Evolutionary conservation across 768 basidiomycete species (phyloP).

Genomic region (Grammothele lineata): DNA sequence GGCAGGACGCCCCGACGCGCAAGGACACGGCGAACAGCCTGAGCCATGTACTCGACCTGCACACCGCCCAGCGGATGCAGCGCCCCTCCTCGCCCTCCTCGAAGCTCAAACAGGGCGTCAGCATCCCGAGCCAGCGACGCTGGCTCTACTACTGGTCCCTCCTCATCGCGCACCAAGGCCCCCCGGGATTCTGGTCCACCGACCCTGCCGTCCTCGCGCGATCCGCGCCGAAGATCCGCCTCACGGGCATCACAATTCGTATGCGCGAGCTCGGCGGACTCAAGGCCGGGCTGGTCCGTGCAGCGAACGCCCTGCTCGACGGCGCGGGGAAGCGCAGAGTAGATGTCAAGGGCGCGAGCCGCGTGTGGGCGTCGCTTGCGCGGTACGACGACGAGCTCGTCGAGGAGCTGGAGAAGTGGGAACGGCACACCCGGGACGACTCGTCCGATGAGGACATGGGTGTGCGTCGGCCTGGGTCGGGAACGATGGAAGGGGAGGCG

Average conservation of each 20-base stretch:
- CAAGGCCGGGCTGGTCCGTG: conserved; percentile 49
- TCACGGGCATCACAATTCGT: conserved; percentile 55
- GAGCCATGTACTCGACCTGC: conserved; percentile 58
- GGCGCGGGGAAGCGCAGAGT: conserved; percentile 30
- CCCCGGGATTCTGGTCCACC: conserved; percentile 43
- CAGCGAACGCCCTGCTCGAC: conserved; percentile 51
- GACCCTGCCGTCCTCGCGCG: conserved; percentile 4
- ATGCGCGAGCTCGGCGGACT: conserved; percentile 53
- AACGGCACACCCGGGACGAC: conserved; percentile 42
- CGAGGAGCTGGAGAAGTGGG: conserved; percentile 57
- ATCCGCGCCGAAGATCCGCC: conserved; percentile 42
- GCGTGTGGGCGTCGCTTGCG: conserved; percentile 72
- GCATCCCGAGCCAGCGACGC: conserved; percentile 77
- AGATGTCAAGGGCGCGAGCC: conserved; percentile 32
- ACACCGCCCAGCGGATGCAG: conserved; percentile 71
- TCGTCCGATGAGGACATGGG: conserved; percentile 31
- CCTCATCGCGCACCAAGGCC: conserved; percentile 52
- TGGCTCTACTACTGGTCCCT: conserved; percentile 79
- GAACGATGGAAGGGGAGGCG: conserved; percentile 32
- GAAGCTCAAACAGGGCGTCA: conserved; percentile 51
- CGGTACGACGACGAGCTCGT: conserved; percentile 75
- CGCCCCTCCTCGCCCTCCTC: conserved; percentile 20
- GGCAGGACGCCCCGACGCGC: neutral
- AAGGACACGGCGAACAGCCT: conserved; percentile 26
- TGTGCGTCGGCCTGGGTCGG: conserved; percentile 30